Conservation (phyloP, 768 basidiomycete species). For the Pholiota molesta region DNA sequence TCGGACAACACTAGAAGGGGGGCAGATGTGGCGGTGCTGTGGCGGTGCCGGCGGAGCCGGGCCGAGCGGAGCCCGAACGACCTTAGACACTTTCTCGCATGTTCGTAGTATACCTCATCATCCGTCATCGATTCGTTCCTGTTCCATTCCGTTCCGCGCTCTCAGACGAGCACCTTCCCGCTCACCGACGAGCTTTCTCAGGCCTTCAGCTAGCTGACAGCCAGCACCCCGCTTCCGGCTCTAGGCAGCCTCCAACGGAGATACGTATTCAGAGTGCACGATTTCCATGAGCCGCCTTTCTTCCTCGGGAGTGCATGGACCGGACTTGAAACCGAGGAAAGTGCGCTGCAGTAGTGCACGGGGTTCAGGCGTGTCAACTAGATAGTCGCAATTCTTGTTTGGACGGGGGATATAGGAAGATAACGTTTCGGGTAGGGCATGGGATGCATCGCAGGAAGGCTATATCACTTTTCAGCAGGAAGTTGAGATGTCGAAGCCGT, state of each 20-base stretch:
- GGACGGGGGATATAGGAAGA: constrained; percentile 54
- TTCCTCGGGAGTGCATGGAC: constrained; percentile 26
- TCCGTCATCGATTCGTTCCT: too few relatives aligned
- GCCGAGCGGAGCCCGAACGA: too few relatives aligned
- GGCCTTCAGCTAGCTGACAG: too few relatives aligned
- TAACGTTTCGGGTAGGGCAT: constrained; percentile 49
- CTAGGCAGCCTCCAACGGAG: constrained; percentile 22
- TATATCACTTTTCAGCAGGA: not conserved
- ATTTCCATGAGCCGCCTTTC: constrained; percentile 35
- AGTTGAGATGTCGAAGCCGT: not conserved
- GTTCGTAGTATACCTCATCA: too few relatives aligned
- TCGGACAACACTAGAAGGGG: too few relatives aligned
- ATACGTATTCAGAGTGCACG: constrained; percentile 44
- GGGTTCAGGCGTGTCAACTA: constrained; percentile 56
- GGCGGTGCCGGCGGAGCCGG: too few relatives aligned
- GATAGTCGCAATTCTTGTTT: constrained; percentile 50
- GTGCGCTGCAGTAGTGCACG: constrained; percentile 54
- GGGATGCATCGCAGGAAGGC: constrained; percentile 38
- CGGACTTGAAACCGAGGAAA: constrained; percentile 48
- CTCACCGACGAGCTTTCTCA: too few relatives aligned
- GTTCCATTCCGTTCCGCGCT: too few relatives aligned
- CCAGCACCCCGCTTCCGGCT: too few relatives aligned
- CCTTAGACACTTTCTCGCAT: too few relatives aligned
- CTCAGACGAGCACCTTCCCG: too few relatives aligned
- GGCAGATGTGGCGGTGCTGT: too few relatives aligned